phyloP scores from a whole-genome alignment of 306 rosid species.

The Fragaria vesca region DNA sequence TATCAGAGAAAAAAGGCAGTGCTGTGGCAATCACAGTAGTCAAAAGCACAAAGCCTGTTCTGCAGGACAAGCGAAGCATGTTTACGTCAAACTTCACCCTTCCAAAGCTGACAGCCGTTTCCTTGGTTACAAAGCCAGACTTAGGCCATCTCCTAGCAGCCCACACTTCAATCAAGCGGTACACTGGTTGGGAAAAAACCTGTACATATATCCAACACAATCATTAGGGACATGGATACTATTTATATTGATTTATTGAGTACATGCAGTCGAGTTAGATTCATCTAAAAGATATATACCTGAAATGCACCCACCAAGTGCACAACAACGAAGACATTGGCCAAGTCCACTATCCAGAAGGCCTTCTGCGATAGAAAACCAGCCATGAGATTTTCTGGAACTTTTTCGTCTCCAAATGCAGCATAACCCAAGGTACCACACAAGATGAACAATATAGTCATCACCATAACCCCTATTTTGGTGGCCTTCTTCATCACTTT shows the following conservation, averaged over 20 bases:
- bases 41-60: background rate
- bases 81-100: background rate
- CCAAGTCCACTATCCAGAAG: background rate
- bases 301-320: background rate
- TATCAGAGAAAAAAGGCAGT: background rate
- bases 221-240: no score
- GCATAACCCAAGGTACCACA: background rate
- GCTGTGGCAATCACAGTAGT: background rate
- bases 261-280: no score
- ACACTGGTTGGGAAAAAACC: background rate
- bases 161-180: background rate
- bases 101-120: background rate
- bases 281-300: background rate
- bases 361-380: background rate
- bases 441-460: background rate
- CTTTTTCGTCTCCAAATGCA: background rate
- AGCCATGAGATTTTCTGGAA: background rate
- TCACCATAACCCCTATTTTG: background rate
- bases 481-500: background rate
- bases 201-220: no score
- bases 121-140: background rate
- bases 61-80: background rate
- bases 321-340: background rate
- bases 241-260: no score
- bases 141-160: background rate